Conservation (phyloP, 805 yeast species). For the Sugiyamaella lignohabitans region DNA sequence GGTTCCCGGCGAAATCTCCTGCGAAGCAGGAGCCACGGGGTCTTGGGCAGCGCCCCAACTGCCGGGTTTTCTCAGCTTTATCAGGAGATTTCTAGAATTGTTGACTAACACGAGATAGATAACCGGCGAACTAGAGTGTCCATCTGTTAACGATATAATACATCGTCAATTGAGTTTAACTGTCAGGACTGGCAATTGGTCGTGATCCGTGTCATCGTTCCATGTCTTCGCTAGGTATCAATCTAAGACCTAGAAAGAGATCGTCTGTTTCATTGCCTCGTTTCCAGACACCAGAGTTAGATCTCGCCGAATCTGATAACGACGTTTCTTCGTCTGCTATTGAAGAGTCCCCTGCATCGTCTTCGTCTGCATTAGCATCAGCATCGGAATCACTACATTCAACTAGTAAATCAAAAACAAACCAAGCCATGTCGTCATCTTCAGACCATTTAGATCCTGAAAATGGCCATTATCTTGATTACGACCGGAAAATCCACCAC, state of each 20-base stretch:
- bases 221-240: background rate
- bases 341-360: background rate
- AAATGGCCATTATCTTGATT: background rate
- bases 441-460: background rate
- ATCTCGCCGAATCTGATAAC: background rate
- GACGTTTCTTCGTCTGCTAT: background rate
- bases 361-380: background rate
- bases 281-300: constrained; percentile 2
- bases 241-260: constrained; percentile 9
- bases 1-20: too few species aligned
- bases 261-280: constrained; percentile 9
- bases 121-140: too few species aligned
- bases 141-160: too few species aligned
- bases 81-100: too few species aligned
- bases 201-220: too few species aligned
- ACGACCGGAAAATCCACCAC: background rate
- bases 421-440: background rate
- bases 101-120: too few species aligned
- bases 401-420: background rate
- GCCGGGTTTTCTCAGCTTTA: too few species aligned
- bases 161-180: too few species aligned
- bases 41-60: too few species aligned
- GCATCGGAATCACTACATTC: background rate
- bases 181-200: too few species aligned
- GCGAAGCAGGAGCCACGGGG: too few species aligned